Evolutionary conservation across 2,329 filamentous ascomycete species (phyloP), one percentile per base, ranked within the genome.

Genomic region (Fusarium miscanthi): DNA sequence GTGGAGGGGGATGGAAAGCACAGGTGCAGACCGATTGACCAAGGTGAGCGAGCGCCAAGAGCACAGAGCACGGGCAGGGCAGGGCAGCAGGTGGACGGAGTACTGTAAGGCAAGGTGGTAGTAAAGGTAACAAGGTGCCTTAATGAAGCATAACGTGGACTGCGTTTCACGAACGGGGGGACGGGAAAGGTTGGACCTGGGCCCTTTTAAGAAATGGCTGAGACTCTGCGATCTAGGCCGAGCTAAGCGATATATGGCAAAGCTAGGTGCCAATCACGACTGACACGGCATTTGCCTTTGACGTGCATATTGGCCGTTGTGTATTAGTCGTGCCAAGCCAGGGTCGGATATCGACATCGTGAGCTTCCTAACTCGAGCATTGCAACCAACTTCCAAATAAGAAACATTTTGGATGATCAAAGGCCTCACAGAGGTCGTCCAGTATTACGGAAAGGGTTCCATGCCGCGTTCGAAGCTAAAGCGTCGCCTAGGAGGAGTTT

Each of bases 161-260:
- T 65, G 43, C 42, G 69, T 72, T 69, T 66, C 65, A 70, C 56
- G 45, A 70, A 73, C 59, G 69, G 69, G 63, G 48, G 52, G 45
- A 70, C 67, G 68, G 67, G 63, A 72, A 72, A 63, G 65, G 70
- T 59, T 72, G 65, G 70, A 60, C 65, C 65, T 69, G 60, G 70
- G 69, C 61, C 65, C 46, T 72, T 72, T 72, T 73, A 72, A 73
- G 69, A 64, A 65, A 66, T 53, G 54, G 59, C 41, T 60, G 63
- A 53, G 58, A 43, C 38, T 64, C 56, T 43, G 37, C 19, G 43
- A 58, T 46, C 25, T 46, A 41, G 40, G 25, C 16, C 8, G 17
- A 52, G 52, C 70, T 72, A 72, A 61, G 51, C 46, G 43, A 12
- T 37, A 70, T 72, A 2, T 12, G 51, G 70, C 49, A 72, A 73